Evolutionary conservation across 2,329 filamentous ascomycete genomes (phyloP), one percentile per base, ranked within the genome.

Genomic region (Aureobasidium sp.): DNA sequence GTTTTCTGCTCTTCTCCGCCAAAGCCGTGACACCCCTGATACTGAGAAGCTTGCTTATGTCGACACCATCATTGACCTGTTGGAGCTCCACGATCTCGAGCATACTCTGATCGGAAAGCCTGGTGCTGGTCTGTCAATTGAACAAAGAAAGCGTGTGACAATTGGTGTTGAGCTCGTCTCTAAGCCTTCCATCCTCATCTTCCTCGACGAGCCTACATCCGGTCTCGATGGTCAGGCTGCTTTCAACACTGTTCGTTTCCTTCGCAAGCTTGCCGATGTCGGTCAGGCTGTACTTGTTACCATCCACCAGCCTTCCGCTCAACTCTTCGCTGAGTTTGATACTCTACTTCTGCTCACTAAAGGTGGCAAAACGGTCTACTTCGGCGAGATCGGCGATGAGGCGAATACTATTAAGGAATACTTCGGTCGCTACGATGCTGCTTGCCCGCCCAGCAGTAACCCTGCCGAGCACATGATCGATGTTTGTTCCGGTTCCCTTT

Each of bases 201-300:
- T 87, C 68, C 73, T 87, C 21, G 85, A 88, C 61, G 85, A 87
- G 66, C 78, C 78, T 5, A 80, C 78, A 0, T 69, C 67, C 25
- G 70, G 70, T 61, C 77, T 91, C 0, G 88, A 91, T 66, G 86
- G 85, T 3, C 82, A 87, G 61, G 85, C 86, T 5, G 87, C 88
- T 0, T 86, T 79, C 69, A 84, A 84, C 64, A 86, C 82, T 0
- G 79, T 88, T 5, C 81, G 84, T 0, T 88, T 89, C 72, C 70
- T 89, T 21, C 78, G 84, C 14, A 88, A 87, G 69, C 77, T 89
- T 0, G 85, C 86, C 7, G 81, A 84, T 53, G 80, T 80, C 2
- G 86, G 86, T 0, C 86, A 89, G 66, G 85, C 86, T 5, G 82
- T 89, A 2, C 74, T 89, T 0, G 84, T 85, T 63, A 89, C 86